A percentile compares a stretch with the other conserved stretches of the same genome.
Conservation (phyloP, 75 land plant genomes). For the Pinus albicaulis region DNA sequence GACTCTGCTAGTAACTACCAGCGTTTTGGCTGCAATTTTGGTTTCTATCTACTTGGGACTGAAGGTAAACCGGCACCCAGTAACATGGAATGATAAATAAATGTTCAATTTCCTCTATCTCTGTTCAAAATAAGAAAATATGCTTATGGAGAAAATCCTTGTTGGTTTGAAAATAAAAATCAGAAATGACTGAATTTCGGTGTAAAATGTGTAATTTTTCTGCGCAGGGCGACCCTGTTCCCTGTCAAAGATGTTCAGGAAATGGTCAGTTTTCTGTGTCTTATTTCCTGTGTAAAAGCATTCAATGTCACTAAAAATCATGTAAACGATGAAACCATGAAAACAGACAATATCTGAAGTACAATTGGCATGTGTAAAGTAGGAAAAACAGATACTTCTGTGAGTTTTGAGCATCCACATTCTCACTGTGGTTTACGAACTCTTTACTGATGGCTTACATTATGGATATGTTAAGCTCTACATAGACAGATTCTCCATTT, state of each 20-base stretch:
- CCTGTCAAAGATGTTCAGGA: conserved; percentile 88
- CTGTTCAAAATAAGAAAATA: background rate
- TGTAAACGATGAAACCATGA: background rate
- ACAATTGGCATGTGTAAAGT: background rate
- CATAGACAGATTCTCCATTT: background rate
- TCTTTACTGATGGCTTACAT: background rate
- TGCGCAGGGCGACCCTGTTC: conserved; percentile 89
- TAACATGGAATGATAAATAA: background rate
- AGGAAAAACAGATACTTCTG: background rate
- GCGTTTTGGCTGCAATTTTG: conserved; percentile 77
- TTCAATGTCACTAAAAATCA: background rate
- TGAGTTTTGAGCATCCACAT: background rate
- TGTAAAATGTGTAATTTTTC: conserved; percentile 5
- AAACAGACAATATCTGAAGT: background rate
- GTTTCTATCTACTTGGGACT: conserved; percentile 88
- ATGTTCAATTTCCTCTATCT: background rate
- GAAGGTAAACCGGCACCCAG: conserved; percentile 41
- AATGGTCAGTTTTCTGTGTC: conserved; percentile 53
- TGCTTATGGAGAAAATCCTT: background rate
- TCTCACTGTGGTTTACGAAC: background rate
- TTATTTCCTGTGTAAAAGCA: background rate
- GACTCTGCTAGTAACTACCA: conserved; percentile 62
- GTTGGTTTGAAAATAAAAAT: background rate
- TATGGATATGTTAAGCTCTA: background rate
- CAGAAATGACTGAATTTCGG: background rate